These are phyloP conservation scores for Kernera saxatilis DNA, from an alignment of 345 rosid genomes.

Conservation along the genomic window DNA sequence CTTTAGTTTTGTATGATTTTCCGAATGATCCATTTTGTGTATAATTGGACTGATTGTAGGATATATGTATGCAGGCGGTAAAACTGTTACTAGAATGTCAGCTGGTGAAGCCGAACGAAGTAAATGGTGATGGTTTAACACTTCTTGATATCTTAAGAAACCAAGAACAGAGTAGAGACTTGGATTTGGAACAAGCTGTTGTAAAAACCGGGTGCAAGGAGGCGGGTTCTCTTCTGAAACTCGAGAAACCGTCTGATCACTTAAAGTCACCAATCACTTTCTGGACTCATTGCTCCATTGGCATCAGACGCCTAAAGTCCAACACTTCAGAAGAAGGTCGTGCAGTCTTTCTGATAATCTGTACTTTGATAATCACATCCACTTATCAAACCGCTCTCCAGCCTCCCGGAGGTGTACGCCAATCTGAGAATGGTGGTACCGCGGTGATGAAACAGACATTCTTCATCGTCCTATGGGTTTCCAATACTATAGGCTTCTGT, in stretches of 20 bases:
- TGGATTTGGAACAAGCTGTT: not conserved
- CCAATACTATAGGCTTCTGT: constrained; percentile 2
- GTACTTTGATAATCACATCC: constrained; percentile 12
- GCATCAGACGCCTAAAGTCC: not conserved
- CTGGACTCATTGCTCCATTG: not conserved
- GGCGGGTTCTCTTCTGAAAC: not conserved
- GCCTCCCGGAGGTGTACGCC: constrained; percentile 21
- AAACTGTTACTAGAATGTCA: not conserved
- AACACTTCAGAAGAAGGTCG: not conserved
- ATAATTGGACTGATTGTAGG: too few species aligned
- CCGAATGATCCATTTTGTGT: not conserved
- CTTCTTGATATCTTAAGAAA: not conserved
- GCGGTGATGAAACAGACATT: constrained; percentile 3
- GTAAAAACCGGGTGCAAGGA: not conserved
- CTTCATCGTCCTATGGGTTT: constrained; percentile 3
- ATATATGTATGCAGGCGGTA: too few species aligned
- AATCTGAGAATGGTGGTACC: not conserved
- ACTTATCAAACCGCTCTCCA: constrained; percentile 24
- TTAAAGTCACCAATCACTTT: constrained; percentile 3
- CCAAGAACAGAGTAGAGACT: not conserved
- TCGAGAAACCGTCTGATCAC: not conserved
- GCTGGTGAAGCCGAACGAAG: not conserved
- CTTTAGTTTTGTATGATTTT: not conserved
- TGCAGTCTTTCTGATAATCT: constrained; percentile 9
- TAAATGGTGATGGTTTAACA: not conserved